phyloP scores from a whole-genome alignment of 2,329 filamentous ascomycete species.

The Falciphora oryzae region DNA sequence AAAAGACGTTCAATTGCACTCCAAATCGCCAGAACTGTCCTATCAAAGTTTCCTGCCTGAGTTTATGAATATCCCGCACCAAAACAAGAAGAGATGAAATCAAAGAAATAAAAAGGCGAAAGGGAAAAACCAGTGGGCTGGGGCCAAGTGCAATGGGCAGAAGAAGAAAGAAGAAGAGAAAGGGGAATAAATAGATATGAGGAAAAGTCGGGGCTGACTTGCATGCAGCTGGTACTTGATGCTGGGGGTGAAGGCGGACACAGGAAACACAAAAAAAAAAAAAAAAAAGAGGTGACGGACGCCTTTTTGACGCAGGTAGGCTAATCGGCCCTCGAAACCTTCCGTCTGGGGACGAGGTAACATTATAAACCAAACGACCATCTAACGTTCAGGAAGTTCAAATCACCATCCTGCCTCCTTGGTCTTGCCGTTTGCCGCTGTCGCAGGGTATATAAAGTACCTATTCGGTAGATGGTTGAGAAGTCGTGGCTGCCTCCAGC shows the following conservation, averaged over 20 bases:
- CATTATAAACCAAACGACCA: neutral
- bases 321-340: neutral
- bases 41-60: slow-evolving; percentile 33
- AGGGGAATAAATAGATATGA: neutral
- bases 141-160: neutral
- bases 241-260: slow-evolving; percentile 1
- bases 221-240: slow-evolving; percentile 6
- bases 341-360: neutral
- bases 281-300: slow-evolving; percentile 12
- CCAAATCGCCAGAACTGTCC: slow-evolving; percentile 44
- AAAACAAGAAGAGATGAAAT: slow-evolving; percentile 22
- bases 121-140: slow-evolving; percentile 5
- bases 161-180: slow-evolving; percentile 7
- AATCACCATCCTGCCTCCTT: neutral
- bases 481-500: too few relatives aligned
- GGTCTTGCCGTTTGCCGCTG: neutral
- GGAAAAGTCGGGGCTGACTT: neutral
- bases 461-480: neutral
- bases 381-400: neutral
- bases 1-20: slow-evolving; percentile 38
- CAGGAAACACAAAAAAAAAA: neutral
- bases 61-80: slow-evolving; percentile 25
- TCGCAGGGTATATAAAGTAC: neutral
- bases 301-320: neutral
- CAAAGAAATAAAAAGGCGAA: slow-evolving; percentile 4